These are phyloP conservation scores for Pleodorina starrii DNA, from an alignment of 139 green algal genomes.

Conservation along the genomic window DNA sequence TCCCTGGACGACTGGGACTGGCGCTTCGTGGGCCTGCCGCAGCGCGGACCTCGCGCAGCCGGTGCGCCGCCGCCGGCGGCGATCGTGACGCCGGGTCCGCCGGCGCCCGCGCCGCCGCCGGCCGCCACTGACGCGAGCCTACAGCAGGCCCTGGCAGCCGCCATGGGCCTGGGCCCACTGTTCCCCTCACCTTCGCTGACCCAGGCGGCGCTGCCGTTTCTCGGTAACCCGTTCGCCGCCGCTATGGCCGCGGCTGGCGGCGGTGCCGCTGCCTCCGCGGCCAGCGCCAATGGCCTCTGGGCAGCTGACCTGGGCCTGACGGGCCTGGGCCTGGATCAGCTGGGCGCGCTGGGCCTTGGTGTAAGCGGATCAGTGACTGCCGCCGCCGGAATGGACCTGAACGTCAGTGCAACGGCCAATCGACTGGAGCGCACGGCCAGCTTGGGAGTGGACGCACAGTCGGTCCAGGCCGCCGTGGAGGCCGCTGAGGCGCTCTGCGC, in stretches of 20 bases:
- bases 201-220: background rate
- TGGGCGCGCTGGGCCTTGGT: background rate
- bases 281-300: background rate
- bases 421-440: background rate
- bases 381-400: no score
- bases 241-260: background rate
- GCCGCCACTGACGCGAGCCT: background rate
- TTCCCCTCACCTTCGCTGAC: background rate
- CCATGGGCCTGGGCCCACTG: constrained; percentile 30
- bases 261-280: background rate
- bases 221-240: background rate
- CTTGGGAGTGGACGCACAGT: background rate
- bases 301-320: background rate
- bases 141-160: background rate
- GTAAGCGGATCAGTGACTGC: no score
- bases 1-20: constrained; percentile 37
- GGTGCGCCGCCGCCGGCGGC: background rate
- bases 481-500: constrained; percentile 30
- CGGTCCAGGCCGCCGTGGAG: constrained; percentile 21
- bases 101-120: background rate
- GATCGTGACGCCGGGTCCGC: constrained; percentile 2
- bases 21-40: constrained; percentile 36
- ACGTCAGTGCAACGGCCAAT: no score
- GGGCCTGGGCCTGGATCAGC: background rate
- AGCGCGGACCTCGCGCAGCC: background rate